A percentile compares a stretch with the other conserved stretches of the same genome.
Evolutionary conservation across 225 moss, liverwort and hornwort species (phyloP).

Genomic region (Ulota crispa): DNA sequence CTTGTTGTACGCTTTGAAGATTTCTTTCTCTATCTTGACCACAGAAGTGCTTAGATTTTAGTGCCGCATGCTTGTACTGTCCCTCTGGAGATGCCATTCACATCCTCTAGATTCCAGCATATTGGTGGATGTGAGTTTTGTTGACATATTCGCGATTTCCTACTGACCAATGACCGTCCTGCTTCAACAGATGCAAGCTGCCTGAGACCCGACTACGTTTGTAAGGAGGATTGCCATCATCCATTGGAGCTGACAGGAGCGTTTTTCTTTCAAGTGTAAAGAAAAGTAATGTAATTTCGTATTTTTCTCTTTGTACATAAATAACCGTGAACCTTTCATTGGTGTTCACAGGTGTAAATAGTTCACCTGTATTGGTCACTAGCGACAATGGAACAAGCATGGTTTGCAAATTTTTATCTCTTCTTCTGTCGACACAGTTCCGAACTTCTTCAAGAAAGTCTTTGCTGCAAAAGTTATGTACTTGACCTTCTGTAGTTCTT

Average conservation of each 20-base stretch:
- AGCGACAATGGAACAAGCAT: constrained; percentile 3
- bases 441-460: not conserved
- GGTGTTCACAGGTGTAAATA: constrained; percentile 11
- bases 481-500: not conserved
- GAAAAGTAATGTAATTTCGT: not conserved
- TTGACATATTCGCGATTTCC: constrained; percentile 17
- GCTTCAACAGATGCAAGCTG: constrained; percentile 34
- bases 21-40: constrained; percentile 21
- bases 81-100: constrained; percentile 17
- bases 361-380: not conserved
- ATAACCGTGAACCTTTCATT: constrained; percentile 6
- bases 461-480: not conserved
- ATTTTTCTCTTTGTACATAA: constrained; percentile 20
- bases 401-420: not conserved
- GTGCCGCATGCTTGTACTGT: constrained; percentile 10
- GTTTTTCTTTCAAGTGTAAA: not conserved
- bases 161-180: constrained; percentile 16
- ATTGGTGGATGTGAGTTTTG: constrained; percentile 3
- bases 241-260: constrained; percentile 20
- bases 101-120: constrained; percentile 9
- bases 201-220: constrained; percentile 24
- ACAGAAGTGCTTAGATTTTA: constrained; percentile 16
- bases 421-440: constrained; percentile 7
- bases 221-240: constrained; percentile 28
- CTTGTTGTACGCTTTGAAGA: constrained; percentile 18